Evolutionary conservation across 2,329 filamentous ascomycete species (phyloP), one percentile per base, ranked within the genome.

Genomic region (Stemphylium beticola): DNA sequence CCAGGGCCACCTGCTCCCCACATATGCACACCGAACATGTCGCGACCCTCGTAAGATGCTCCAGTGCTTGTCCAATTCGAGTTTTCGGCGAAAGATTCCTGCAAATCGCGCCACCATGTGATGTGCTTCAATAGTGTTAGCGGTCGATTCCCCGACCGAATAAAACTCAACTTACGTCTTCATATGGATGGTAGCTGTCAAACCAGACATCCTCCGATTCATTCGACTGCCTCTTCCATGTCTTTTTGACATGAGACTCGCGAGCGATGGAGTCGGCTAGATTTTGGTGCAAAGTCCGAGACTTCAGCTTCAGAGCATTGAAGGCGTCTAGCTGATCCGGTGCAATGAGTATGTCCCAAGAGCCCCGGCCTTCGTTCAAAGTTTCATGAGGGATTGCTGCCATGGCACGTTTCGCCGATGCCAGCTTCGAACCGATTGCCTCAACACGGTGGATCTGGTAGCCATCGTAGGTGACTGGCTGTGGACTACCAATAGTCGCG

Each of bases 311-410:
- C 14, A 76, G 60, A n/a, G 70, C 62, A 40, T 78, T 61, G 55
- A 81, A 80, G 6, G 68, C 69, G 1, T 65, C 60, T 17, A 79
- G 50, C 32, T 78, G 69, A 9, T 73, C 67, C 11, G 73, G 74
- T 12, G 77, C 67, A 45, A 81, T 69, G n/a, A 77, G 73, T 40
- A 81, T 62, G 57, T 81, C 79, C 39, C 78, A 74, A 55, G 76
- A 66, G 17, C 64, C 64, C 38, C 52, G 52, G n/a, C 36, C 51
- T 40, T 74, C 68, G 37, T 77, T 74, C 73, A 76, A 77, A 14
- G 68, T 58, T 22, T 76, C 66, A 32, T 78, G 71, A 8, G 69
- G 58, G 1, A 80, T 60, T 3, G 61, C 62, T 6, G 71, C 58
- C 32, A 80, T 70, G 20, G 74, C 69, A 20, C 69, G 58, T 41